Evolutionary conservation across 768 basidiomycete genomes (phyloP), one percentile per base, ranked within the genome.

Genomic region (Cubamyces lactineus): DNA sequence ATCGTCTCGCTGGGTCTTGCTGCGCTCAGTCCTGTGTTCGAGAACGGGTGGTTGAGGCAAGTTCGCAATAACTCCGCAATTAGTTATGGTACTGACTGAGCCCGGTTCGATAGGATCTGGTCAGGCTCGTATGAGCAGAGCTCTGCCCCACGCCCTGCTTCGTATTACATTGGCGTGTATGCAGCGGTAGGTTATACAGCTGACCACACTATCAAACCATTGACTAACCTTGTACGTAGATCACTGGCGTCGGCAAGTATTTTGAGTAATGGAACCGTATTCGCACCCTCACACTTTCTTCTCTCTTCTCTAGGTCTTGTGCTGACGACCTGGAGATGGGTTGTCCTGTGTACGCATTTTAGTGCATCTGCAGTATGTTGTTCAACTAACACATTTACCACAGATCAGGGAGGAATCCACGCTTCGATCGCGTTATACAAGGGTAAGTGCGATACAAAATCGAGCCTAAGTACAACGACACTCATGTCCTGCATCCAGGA

Each of bases 381-480:
- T 7, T 47, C 19, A 55, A 28, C 28, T 28, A 28, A 28, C 28
- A 28, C 43, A 49, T 70, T 16, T 69, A 42, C 57, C 8, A 39
- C 86, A 95, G 73, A 77, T 75, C 58, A 68, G 24, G 69, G 69
- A 21, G 94, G 94, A n/a, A 88, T 96, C 62, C 84, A 83, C 59
- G 92, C 93, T 2, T 94, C 92, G 1, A 81, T 79, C 2, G 83
- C 88, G 17, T 79, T 96, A 15, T 93, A 96, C 75, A 79, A 91
- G 70, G 77, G 88, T 88, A 62, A 34, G 59, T n/a, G 3, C 15
- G 28, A 5, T 21, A 6, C 24, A 50, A 23, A 13, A 2, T 19
- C 26, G 12, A 34, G 34, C 11, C 2, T 21, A 53, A 21, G 26
- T 13, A 8, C 19, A 6, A 5, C 1, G 2, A 42, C 57, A 26